Base-by-base conservation (phyloP, 148 eudicot species). In the Gaultheria prostrata region DNA sequence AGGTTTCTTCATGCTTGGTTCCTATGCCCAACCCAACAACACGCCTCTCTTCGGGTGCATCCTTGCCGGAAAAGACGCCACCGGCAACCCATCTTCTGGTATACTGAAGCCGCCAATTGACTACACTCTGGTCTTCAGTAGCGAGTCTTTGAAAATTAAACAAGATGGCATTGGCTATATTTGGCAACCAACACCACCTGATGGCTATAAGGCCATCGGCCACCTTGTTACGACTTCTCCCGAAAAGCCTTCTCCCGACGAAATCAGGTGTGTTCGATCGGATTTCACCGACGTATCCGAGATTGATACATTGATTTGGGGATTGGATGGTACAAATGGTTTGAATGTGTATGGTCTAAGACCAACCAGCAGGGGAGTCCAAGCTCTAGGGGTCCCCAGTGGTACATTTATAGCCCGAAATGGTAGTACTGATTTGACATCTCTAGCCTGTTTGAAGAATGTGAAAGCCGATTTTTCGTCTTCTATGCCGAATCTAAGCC, bases 171-270 rank as follows among this genome's bases (percentile, higher is more conserved):
- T 72, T 61, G 89, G 89, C 0, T 87, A 87, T 50, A 77, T 87
- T 21, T 87, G 89, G 89, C 85, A 84, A 10, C 89, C 89, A 57
- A 87, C 14, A 4, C 83, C 89, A 24, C 89, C 89, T 20, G 76
- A 78, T 7, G 89, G 89, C 21, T 87, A 87, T 53, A 84, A 82
- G 32, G 72, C 87, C 12, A 73, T 74, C 61, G 89, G 89, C 3
- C 83, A 82, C 43, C 65, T 82, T 3, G 82, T 87, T 71, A 84
- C 87, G 0, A 82, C 12, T 50, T 77, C 89, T 13, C 76, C 85
- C 6, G 71, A 82, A 35, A 87, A 87, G 77, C 89, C 89, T 35
- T 65, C 89, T 13, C 85, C 73, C 0, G 83, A 87, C 24, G 84
- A 72, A 81, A 79, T 77, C 15, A 61, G 89, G 48, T 87, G 89